Base-by-base conservation (phyloP, 805 yeast genomes). In the Myxozyma monticola region DNA sequence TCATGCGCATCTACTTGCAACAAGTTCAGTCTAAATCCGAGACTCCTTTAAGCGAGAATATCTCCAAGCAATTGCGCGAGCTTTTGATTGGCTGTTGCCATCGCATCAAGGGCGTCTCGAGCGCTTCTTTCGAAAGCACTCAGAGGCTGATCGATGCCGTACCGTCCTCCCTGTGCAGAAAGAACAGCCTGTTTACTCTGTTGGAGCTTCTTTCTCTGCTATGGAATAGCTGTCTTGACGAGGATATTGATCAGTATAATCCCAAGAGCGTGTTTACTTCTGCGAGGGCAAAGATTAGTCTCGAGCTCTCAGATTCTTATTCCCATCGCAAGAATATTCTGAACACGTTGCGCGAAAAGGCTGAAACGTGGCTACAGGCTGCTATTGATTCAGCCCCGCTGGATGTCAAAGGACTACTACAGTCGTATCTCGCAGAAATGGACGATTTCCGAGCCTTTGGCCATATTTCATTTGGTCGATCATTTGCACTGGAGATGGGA, bases 401-500 rank as follows among this genome's bases (percentile, higher is more conserved):
- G 43, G 96, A 90, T 61, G 77, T 85, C 65, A 89, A 86, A 65
- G 80, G 88, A 37, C 72, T 91, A 56, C 72, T 93, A 40, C 93
- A 87, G 62, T 73, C 84, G 0, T 93, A 91, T 62, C 79, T 89
- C 2, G 76, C 88, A 1, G 76, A 72, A 25, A 59, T 70, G 58
- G 70, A 73, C 22, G 66, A 62, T 15, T 50, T 65, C 60, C 48
- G 70, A 60, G 55, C 68, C 62, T 56, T 64, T 65, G 57, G 76
- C 66, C 60, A 71, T 60, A 76, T 86, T 36, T 83, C 85, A 49
- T 82, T 77, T 62, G 98, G 98, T 47, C 84, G 89, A 42, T 83
- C 95, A 0, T 87, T 91, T 74, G 98, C 99, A 0, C 71, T 90
- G 50, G 93, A 87, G 58, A 78, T 88, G 83, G 95, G 96, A 1